Conservation (phyloP, 352 stramenopile species). For the Pythium dissotocum region DNA sequence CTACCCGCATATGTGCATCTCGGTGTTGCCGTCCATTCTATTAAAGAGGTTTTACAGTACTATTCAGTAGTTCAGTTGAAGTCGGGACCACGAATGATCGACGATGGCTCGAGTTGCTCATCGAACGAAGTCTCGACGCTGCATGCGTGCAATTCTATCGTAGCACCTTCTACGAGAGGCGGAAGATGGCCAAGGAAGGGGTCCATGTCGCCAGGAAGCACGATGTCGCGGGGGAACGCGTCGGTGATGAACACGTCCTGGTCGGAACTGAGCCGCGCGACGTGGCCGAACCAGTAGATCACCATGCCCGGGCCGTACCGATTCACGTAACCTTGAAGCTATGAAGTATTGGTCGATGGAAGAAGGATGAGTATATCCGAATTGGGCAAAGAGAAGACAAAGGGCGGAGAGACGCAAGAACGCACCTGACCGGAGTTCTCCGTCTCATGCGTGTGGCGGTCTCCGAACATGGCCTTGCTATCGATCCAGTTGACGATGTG, state of each 20-base stretch:
- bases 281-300: slow-evolving; percentile 88
- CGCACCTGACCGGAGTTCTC: slow-evolving; percentile 68
- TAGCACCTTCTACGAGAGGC: not conserved
- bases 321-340: slow-evolving; percentile 82
- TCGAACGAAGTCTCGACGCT: slow-evolving; percentile 21
- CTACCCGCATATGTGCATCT: not conserved
- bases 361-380: no score
- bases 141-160: slow-evolving; percentile 6
- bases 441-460: slow-evolving; percentile 72
- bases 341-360: not conserved
- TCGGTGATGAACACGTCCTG: slow-evolving; percentile 65
- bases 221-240: slow-evolving; percentile 52
- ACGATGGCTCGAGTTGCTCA: slow-evolving; percentile 19
- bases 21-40: not conserved
- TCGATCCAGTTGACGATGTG: slow-evolving; percentile 90
- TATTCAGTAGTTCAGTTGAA: not conserved
- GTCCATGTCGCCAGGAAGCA: slow-evolving; percentile 56
- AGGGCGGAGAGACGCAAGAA: not conserved
- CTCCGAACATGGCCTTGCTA: slow-evolving; percentile 90
- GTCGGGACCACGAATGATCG: not conserved
- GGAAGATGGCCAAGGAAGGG: slow-evolving; percentile 28
- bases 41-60: not conserved
- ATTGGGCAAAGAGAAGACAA: not conserved
- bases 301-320: slow-evolving; percentile 85
- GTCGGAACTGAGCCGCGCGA: slow-evolving; percentile 54